These are phyloP conservation scores for Brassica incana DNA, from an alignment of 345 rosid genomes.

Conservation along the genomic window DNA sequence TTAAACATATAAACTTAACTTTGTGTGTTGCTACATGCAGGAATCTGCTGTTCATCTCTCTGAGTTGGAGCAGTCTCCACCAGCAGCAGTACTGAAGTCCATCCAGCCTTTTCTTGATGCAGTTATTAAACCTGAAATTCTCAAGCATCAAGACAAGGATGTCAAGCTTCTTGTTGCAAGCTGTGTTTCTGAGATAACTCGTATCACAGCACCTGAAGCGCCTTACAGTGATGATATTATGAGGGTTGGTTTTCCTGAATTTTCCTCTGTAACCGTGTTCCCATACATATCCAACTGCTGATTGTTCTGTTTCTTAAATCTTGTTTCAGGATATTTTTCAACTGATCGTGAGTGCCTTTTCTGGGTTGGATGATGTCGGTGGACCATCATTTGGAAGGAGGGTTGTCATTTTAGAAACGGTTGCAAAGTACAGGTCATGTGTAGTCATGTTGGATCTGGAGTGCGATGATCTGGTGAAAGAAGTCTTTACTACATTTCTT, in stretches of 20 bases:
- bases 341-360: slow-evolving; percentile 79
- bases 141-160: slow-evolving; percentile 92
- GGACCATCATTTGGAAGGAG: slow-evolving; percentile 95
- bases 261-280: neutral
- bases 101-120: slow-evolving; percentile 83
- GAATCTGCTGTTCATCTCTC: slow-evolving; percentile 82
- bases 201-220: slow-evolving; percentile 99
- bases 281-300: neutral
- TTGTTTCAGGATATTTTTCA: slow-evolving; percentile 78
- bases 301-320: slow-evolving; percentile 25
- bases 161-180: slow-evolving; percentile 93
- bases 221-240: slow-evolving; percentile 82
- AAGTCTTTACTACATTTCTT: slow-evolving; percentile 89
- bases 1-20: neutral
- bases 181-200: slow-evolving; percentile 91
- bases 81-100: slow-evolving; percentile 62
- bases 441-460: slow-evolving; percentile 98
- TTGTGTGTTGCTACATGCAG: slow-evolving; percentile 50
- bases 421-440: slow-evolving; percentile 95
- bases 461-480: slow-evolving; percentile 84
- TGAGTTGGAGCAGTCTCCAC: slow-evolving; percentile 87
- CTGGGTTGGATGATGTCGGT: slow-evolving; percentile 75
- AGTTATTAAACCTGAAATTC: slow-evolving; percentile 74
- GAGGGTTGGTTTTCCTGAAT: slow-evolving; percentile 55
- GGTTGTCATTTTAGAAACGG: slow-evolving; percentile 90